Conservation (phyloP, 2,329 filamentous ascomycete species). For the Tolypocladium paradoxum region DNA sequence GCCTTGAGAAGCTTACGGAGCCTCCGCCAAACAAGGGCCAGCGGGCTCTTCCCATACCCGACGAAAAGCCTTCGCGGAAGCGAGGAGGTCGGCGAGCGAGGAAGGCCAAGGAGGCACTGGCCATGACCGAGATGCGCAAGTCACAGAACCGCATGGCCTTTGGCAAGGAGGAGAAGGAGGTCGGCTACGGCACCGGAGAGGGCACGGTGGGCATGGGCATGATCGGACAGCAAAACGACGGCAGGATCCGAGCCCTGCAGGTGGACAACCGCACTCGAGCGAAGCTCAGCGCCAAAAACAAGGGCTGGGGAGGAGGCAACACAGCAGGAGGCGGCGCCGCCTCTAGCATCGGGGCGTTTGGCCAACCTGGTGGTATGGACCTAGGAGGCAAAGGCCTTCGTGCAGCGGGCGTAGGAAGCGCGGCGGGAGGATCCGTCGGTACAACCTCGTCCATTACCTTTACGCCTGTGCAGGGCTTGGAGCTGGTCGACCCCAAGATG, state of each 20-base stretch:
- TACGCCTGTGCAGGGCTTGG: conserved; percentile 86
- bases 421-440: conserved; percentile 49
- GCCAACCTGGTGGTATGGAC: conserved; percentile 54
- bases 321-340: conserved; percentile 49
- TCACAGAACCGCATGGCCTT: conserved; percentile 95
- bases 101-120: conserved; percentile 92
- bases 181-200: conserved; percentile 81
- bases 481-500: conserved; percentile 88
- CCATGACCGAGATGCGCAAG: conserved; percentile 93
- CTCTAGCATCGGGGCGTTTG: conserved; percentile 75
- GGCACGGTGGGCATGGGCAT: conserved; percentile 83
- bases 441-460: conserved; percentile 85
- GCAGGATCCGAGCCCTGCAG: conserved; percentile 78
- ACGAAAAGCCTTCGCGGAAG: conserved; percentile 90
- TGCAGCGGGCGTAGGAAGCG: conserved; percentile 69
- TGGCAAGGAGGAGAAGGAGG: conserved; percentile 88
- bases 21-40: conserved; percentile 81
- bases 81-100: conserved; percentile 80
- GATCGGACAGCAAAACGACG: conserved; percentile 82
- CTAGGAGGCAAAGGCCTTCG: conserved; percentile 72
- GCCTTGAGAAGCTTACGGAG: conserved; percentile 86
- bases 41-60: conserved; percentile 79
- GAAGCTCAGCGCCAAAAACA: conserved; percentile 89
- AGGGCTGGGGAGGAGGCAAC: conserved; percentile 78
- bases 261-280: conserved; percentile 89